phyloP scores from a whole-genome alignment of 2,329 filamentous ascomycete species.

The Fusarium beomiforme region DNA sequence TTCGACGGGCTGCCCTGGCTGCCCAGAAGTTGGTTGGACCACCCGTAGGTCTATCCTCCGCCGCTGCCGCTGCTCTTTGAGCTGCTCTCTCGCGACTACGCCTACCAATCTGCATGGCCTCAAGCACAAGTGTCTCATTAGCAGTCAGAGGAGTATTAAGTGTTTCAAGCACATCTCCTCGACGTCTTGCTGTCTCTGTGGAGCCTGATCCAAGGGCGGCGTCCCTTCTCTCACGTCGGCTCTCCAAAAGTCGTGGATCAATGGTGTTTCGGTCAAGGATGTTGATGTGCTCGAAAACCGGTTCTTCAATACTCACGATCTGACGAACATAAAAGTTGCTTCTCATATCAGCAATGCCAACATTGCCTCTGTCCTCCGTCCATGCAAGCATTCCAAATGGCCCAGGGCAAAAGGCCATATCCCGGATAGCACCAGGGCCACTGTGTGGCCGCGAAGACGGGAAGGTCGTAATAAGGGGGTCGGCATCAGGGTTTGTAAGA shows the following conservation, averaged over 20 bases:
- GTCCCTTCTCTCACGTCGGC: constrained; percentile 54
- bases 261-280: constrained; percentile 66
- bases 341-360: constrained; percentile 79
- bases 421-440: constrained; percentile 82
- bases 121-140: constrained; percentile 66
- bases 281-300: constrained; percentile 65
- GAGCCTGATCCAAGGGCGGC: constrained; percentile 11
- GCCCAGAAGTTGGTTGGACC: constrained; percentile 19
- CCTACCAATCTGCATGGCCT: constrained; percentile 65
- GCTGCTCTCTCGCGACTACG: constrained; percentile 58
- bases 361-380: constrained; percentile 85
- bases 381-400: constrained; percentile 92
- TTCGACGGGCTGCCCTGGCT: constrained; percentile 23
- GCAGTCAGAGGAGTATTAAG: constrained; percentile 62
- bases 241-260: constrained; percentile 62
- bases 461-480: constrained; percentile 79
- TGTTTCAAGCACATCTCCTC: constrained; percentile 51
- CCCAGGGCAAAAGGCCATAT: constrained; percentile 91
- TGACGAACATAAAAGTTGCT: constrained; percentile 74
- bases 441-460: constrained; percentile 77
- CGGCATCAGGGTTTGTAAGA: constrained; percentile 56
- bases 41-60: constrained; percentile 27
- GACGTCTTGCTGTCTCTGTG: constrained; percentile 33
- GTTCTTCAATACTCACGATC: constrained; percentile 71
- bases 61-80: constrained; percentile 34